Evolutionary conservation across 148 eudicot genomes (phyloP).

Genomic region (Heliosperma pusillum): DNA sequence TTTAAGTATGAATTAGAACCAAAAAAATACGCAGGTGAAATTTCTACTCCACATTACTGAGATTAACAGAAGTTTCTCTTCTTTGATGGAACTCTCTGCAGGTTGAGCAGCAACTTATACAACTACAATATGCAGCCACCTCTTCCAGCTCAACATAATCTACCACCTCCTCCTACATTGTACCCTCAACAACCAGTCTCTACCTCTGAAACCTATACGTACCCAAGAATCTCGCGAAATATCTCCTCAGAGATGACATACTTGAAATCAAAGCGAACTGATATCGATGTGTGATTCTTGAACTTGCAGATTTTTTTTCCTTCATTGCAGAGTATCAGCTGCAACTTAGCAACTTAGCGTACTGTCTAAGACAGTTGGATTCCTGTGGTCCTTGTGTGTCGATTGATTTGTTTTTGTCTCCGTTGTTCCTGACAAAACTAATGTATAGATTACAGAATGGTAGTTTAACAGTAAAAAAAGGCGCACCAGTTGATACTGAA

Average conservation of each 20-base stretch:
- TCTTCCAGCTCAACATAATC: slow-evolving; percentile 81
- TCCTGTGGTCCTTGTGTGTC: neutral
- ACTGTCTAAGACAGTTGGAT: neutral
- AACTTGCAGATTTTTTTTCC: neutral
- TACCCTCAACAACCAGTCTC: slow-evolving; percentile 86
- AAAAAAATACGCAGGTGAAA: neutral
- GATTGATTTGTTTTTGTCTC: neutral
- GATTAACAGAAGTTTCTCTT: neutral
- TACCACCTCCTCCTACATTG: slow-evolving; percentile 83
- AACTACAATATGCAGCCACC: slow-evolving; percentile 67
- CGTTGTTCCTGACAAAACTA: neutral
- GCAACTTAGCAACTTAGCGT: neutral
- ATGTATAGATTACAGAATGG: slow-evolving; percentile 4
- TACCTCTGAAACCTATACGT: slow-evolving; percentile 55
- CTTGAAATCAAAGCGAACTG: slow-evolving; percentile 64
- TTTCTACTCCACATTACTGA: neutral
- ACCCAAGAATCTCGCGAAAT: slow-evolving; percentile 49
- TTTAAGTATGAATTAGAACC: neutral
- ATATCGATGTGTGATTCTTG: slow-evolving; percentile 61
- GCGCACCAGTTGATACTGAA: neutral
- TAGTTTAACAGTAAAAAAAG: neutral
- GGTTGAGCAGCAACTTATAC: slow-evolving; percentile 47
- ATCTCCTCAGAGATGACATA: slow-evolving; percentile 43
- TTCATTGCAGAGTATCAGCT: neutral
- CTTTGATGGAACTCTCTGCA: slow-evolving; percentile 31